These are phyloP conservation scores for Phytophthora citricola DNA, from an alignment of 352 stramenopile genomes.

Conservation along the genomic window DNA sequence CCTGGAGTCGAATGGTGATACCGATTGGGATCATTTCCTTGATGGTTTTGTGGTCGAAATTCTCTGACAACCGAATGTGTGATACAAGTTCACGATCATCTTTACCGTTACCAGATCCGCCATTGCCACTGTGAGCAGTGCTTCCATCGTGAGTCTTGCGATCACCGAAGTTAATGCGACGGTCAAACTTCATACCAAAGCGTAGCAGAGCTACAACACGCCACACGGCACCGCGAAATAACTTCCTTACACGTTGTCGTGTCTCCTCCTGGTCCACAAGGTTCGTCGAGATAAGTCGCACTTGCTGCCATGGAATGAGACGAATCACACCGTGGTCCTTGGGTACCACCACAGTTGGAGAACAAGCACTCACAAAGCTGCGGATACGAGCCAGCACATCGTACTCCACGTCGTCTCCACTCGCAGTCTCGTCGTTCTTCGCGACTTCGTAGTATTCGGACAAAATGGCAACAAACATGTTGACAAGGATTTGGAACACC, in stretches of 20 bases:
- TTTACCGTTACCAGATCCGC: constrained; percentile 20
- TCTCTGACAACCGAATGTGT: constrained; percentile 86
- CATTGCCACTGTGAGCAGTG: constrained; percentile 14
- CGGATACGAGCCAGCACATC: constrained; percentile 84
- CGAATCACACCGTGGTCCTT: constrained; percentile 82
- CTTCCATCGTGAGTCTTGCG: constrained; percentile 50
- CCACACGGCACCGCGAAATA: constrained; percentile 88
- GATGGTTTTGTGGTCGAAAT: constrained; percentile 92
- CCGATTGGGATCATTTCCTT: constrained; percentile 90
- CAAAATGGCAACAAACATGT: constrained; percentile 92
- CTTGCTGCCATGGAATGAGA: constrained; percentile 72
- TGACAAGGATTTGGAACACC: constrained; percentile 88
- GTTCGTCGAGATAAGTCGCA: constrained; percentile 89
- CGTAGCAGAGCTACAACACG: constrained; percentile 86
- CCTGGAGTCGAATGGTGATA: constrained; percentile 82
- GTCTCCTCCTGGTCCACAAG: constrained; percentile 88
- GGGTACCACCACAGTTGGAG: constrained; percentile 76
- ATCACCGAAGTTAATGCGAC: constrained; percentile 79
- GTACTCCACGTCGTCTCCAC: constrained; percentile 82
- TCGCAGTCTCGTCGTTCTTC: constrained; percentile 77
- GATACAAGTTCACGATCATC: constrained; percentile 63
- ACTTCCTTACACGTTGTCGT: constrained; percentile 77
- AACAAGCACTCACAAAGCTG: constrained; percentile 78
- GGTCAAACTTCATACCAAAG: constrained; percentile 90
- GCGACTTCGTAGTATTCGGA: constrained; percentile 89